These are phyloP conservation scores for Sinapis alba DNA, from an alignment of 441 rosid genomes.

Conservation along the genomic window DNA sequence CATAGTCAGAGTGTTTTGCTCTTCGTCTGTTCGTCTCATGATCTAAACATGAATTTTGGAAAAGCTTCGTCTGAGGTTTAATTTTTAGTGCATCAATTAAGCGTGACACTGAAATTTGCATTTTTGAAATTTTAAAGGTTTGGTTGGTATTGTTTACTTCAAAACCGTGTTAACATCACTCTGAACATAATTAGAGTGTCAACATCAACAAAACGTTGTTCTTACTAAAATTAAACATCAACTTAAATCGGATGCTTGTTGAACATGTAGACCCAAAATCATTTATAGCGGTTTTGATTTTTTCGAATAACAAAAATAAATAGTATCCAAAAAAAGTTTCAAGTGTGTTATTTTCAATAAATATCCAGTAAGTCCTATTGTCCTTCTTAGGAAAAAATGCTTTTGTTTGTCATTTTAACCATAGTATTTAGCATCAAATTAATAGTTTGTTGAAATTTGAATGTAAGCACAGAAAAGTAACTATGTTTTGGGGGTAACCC, in stretches of 20 bases:
- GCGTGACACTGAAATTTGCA: background rate
- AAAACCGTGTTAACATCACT: background rate
- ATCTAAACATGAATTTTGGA: too few relatives aligned
- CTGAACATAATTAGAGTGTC: background rate
- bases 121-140: background rate
- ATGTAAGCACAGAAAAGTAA: background rate
- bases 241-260: conserved; percentile 27
- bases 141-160: background rate
- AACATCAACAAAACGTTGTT: background rate
- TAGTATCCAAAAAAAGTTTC: background rate
- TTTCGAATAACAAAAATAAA: background rate
- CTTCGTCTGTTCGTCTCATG: too few relatives aligned
- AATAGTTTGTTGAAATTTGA: conserved; percentile 7
- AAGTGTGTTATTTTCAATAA: background rate
- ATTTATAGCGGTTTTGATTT: conserved; percentile 14
- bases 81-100: background rate
- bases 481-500: too few relatives aligned
- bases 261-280: conserved; percentile 28
- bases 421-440: conserved; percentile 9
- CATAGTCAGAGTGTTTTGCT: background rate
- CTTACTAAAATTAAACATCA: background rate
- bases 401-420: background rate
- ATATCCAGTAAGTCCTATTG: background rate
- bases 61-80: background rate
- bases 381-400: background rate